Percentiles rank a stretch among this genome's conserved stretches.
These are phyloP conservation scores for Moricandia arvensis DNA, from an alignment of 345 rosid species.

Conservation along the genomic window DNA sequence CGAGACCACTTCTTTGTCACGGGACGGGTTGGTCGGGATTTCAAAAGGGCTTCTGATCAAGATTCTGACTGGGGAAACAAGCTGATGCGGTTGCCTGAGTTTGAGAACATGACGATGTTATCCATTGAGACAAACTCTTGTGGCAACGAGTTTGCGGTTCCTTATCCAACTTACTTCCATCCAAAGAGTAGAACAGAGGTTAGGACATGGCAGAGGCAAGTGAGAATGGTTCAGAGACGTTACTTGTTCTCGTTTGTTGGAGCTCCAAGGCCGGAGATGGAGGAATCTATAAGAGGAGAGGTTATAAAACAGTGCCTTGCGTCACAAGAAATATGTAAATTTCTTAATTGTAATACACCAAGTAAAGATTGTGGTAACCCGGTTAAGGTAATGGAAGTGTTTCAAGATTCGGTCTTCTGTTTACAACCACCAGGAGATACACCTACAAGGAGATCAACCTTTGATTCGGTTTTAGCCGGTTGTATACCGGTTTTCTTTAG, in stretches of 20 bases:
- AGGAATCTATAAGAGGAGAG: conserved; percentile 41
- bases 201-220: conserved; percentile 36
- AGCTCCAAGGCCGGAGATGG: conserved; percentile 27
- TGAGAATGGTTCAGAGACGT: conserved; percentile 25
- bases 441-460: conserved; percentile 51
- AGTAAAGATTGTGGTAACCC: conserved; percentile 42
- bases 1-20: conserved; percentile 46
- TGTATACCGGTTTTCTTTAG: conserved; percentile 75
- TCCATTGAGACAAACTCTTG: conserved; percentile 35
- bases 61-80: conserved; percentile 49
- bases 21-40: conserved; percentile 43
- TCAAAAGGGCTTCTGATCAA: conserved; percentile 29
- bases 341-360: conserved; percentile 38
- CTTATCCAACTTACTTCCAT: conserved; percentile 50
- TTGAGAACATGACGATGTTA: conserved; percentile 42
- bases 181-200: conserved; percentile 35
- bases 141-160: conserved; percentile 39
- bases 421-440: conserved; percentile 66
- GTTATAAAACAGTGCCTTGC: conserved; percentile 46
- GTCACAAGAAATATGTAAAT: conserved; percentile 32
- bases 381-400: conserved; percentile 43
- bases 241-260: conserved; percentile 42
- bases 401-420: conserved; percentile 48
- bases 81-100: conserved; percentile 38
- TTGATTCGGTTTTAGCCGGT: conserved; percentile 58